Percentiles rank a stretch among this genome's conserved stretches.
Evolutionary conservation across 306 rosid genomes (phyloP).

Genomic region (Chamaecrista fasciculata): DNA sequence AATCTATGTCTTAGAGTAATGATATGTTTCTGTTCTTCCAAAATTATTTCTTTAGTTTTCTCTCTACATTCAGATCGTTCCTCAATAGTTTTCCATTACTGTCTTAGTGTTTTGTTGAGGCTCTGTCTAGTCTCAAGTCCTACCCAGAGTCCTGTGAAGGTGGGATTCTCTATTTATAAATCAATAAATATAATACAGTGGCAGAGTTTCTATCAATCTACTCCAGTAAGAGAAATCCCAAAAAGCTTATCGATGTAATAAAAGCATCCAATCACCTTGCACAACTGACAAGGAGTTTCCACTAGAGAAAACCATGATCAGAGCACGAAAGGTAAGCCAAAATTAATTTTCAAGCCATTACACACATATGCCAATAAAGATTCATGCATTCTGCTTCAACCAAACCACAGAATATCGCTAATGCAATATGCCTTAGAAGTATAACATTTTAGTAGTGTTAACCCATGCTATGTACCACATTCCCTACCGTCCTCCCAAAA

Average conservation of each 20-base stretch:
- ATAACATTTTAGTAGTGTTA: background rate
- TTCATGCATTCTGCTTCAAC: background rate
- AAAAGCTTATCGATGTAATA: too few species aligned
- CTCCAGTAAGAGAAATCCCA: background rate
- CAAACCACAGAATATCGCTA: background rate
- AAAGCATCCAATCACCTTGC: background rate
- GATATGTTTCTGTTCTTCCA: too few species aligned
- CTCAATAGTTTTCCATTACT: too few species aligned
- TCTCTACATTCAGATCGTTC: too few species aligned
- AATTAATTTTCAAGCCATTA: background rate
- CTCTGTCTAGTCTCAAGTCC: too few species aligned
- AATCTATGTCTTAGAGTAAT: too few species aligned
- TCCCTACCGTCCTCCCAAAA: background rate
- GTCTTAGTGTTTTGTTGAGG: too few species aligned
- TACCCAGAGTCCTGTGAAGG: too few species aligned
- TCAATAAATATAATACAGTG: too few species aligned
- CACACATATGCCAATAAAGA: background rate
- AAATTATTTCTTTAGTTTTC: too few species aligned
- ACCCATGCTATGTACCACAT: background rate
- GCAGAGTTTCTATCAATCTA: background rate
- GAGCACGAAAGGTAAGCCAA: background rate
- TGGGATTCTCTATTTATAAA: background rate
- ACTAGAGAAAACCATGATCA: too few species aligned
- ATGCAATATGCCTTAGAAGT: background rate
- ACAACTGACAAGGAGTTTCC: background rate